phyloP scores from a whole-genome alignment of 176 grass and related monocot genomes.

The Luzula sylvatica region DNA sequence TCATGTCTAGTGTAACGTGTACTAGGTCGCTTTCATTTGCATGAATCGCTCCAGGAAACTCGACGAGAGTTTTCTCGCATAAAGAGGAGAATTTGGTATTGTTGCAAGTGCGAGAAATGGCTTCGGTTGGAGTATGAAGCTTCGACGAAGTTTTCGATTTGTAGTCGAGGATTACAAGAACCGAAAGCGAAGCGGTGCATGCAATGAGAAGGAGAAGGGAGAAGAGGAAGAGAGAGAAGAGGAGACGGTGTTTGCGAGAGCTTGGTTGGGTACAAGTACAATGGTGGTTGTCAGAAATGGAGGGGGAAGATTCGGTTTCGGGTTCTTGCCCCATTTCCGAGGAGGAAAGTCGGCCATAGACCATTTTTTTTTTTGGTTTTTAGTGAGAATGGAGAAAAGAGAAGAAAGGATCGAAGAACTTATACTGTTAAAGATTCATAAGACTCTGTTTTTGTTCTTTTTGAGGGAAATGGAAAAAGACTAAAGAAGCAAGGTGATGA shows the following conservation, averaged over 20 bases:
- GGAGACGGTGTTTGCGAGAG: not conserved
- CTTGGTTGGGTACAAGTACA: not conserved
- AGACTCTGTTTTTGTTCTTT: constrained; percentile 7
- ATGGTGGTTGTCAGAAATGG: not conserved
- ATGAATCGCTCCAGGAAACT: constrained; percentile 7
- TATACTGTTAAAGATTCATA: no score
- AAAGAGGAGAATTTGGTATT: not conserved
- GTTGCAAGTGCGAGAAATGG: constrained; percentile 5
- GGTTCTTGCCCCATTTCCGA: no score
- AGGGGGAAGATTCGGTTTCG: not conserved
- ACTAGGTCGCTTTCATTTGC: constrained; percentile 18
- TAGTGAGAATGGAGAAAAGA: not conserved
- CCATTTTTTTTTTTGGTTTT: constrained; percentile 13
- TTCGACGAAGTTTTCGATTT: not conserved
- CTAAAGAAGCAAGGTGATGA: no score
- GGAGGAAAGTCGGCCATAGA: constrained; percentile 10
- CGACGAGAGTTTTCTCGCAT: not conserved
- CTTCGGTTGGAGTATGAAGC: not conserved
- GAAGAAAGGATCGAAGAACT: not conserved
- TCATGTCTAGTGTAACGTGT: constrained; percentile 39
- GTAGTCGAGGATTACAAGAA: not conserved
- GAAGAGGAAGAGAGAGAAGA: not conserved
- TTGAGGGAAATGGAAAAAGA: not conserved
- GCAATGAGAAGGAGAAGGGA: constrained; percentile 14
- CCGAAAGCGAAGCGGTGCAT: not conserved